Evolutionary conservation across 2,329 filamentous ascomycete genomes (phyloP).

Genomic region (Aspergillus fischeri): DNA sequence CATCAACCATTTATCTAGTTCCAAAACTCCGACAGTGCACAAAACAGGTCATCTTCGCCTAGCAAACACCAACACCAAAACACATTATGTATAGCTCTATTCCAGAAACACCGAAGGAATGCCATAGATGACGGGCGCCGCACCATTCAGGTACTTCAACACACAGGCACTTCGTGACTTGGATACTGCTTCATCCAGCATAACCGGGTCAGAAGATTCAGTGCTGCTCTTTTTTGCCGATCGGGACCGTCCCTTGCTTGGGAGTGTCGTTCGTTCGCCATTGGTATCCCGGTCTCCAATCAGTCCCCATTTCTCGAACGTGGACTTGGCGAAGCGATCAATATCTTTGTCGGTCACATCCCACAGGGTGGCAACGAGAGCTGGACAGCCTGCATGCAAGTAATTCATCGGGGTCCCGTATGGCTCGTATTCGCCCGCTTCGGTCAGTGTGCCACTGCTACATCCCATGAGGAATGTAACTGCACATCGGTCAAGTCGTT

Average conservation of each 20-base stretch:
- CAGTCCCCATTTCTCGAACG: constrained; percentile 85
- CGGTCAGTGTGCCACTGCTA: constrained; percentile 74
- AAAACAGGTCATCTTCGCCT: not conserved
- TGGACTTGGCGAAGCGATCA: constrained; percentile 77
- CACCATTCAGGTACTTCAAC: constrained; percentile 87
- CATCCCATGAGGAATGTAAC: constrained; percentile 91
- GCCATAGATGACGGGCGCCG: constrained; percentile 90
- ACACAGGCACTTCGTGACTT: constrained; percentile 73
- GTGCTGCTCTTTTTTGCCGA: constrained; percentile 9
- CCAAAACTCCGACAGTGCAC: not conserved
- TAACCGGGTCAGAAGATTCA: constrained; percentile 31
- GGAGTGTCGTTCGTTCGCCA: not conserved
- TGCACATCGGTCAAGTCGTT: constrained; percentile 72
- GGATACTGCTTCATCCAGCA: constrained; percentile 76
- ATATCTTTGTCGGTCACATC: constrained; percentile 98
- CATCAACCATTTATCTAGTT: not conserved
- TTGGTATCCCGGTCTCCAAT: constrained; percentile 42
- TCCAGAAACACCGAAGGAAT: constrained; percentile 75
- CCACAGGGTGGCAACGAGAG: constrained; percentile 90
- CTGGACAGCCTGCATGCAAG: constrained; percentile 79
- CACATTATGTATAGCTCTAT: constrained; percentile 14
- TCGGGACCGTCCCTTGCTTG: constrained; percentile 26
- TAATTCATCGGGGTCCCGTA: constrained; percentile 88
- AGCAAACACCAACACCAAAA: constrained; percentile 1
- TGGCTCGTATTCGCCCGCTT: constrained; percentile 85